phyloP scores from a whole-genome alignment of 139 green algal genomes.

The Closterium sp. region DNA sequence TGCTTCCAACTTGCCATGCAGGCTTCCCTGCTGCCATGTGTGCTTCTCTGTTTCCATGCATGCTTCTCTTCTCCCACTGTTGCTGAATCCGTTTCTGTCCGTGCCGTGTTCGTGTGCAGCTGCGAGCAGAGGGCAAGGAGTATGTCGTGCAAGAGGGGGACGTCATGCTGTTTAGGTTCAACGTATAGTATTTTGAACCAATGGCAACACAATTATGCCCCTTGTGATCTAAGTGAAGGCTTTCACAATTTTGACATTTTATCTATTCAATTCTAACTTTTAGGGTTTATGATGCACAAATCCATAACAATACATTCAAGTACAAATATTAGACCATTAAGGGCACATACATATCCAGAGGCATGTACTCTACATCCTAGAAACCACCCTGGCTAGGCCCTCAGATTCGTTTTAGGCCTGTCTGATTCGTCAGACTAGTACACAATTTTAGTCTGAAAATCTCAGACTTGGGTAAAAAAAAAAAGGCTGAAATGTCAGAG shows the following conservation, averaged over 20 bases:
- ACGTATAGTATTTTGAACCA: slow-evolving; percentile 45
- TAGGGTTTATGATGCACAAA: too few species aligned
- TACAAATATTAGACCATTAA: too few species aligned
- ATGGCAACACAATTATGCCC: background rate
- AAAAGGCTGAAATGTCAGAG: too few species aligned
- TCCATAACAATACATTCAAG: too few species aligned
- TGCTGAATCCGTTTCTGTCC: slow-evolving; percentile 7
- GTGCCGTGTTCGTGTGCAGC: slow-evolving; percentile 24
- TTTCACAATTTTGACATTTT: background rate
- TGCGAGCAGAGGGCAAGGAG: slow-evolving; percentile 94
- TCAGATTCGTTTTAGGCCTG: too few species aligned
- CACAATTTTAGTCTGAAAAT: too few species aligned
- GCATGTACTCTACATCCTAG: too few species aligned
- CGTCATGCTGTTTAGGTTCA: slow-evolving; percentile 83
- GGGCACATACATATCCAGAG: too few species aligned
- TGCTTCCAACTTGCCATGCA: background rate
- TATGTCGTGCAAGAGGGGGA: slow-evolving; percentile 95
- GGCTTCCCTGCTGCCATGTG: background rate
- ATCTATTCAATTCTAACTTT: too few species aligned
- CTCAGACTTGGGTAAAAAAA: too few species aligned
- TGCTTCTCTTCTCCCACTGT: background rate
- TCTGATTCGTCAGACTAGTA: too few species aligned
- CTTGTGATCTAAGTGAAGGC: background rate
- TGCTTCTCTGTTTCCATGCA: background rate
- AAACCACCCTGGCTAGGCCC: too few species aligned